Base-by-base conservation (phyloP, 1,139 yeast species). In the Pichia sp. region DNA sequence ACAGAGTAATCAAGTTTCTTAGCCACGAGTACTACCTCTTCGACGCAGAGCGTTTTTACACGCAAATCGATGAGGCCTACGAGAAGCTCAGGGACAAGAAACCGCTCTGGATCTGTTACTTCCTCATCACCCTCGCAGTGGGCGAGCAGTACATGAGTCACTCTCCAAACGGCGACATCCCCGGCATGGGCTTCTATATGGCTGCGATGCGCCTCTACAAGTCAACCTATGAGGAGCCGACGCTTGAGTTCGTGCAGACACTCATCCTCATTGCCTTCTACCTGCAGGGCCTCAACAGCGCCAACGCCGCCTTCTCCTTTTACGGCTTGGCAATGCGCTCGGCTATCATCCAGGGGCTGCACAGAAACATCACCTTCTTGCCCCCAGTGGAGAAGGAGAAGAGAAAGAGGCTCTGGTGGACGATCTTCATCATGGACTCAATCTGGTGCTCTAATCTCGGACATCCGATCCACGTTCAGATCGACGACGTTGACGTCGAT, bases 401-500 rank as follows among this genome's bases (percentile, higher is more conserved):
- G 53, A 61, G 72, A 9, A 74, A 76, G 59, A 63, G 80, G 36
- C 58, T 76, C n/a, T 77, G 81, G 80, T 77, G 82, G 82, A 71
- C 80, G 2, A 71, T 76, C 5, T 76, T 73, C 56, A 71, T 76
- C 13, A 72, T 75, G 61, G 82, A 77, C 59, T 72, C 74, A 16
- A 67, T 74, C 2, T 77, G 80, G 80, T 72, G 79, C 7, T 70
- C 79, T 1, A 74, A 75, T 53, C 68, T 76, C 60, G 71, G 71
- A 21, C 67, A 68, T 58, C 74, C 74, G 0, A 72, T 75, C 28
- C 79, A 76, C 60, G 73, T 76, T 30, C 75, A 74, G 51, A 71
- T 71, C 53, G 72, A 76, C 10, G 80, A 76, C 58, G 74, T 79
- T 7, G 80, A 75, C 51, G 78, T 76, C 23, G 79, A 75, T 44